Evolutionary conservation across 306 rosid species (phyloP).

Genomic region (Coriaria nepalensis): DNA sequence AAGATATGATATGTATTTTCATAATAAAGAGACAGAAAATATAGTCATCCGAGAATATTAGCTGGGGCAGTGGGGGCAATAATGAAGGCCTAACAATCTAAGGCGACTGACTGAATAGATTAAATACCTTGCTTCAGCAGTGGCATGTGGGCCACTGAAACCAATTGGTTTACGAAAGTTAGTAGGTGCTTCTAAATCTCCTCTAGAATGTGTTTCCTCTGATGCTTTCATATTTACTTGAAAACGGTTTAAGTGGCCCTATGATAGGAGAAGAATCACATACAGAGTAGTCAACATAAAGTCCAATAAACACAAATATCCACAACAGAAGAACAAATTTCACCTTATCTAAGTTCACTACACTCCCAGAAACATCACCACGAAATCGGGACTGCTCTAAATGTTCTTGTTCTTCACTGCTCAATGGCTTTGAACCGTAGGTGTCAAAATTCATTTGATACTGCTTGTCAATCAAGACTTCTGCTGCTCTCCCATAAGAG

Average conservation of each 20-base stretch:
- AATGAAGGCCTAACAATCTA: conserved; percentile 3
- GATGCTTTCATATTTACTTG: conserved; percentile 12
- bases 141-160: conserved; percentile 12
- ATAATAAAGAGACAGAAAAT: not conserved
- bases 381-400: conserved; percentile 18
- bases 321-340: conserved; percentile 1
- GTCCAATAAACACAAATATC: not conserved
- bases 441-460: conserved; percentile 19
- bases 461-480: conserved; percentile 23
- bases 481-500: conserved; percentile 20
- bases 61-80: not conserved
- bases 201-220: conserved; percentile 11
- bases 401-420: conserved; percentile 17
- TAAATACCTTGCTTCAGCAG: conserved; percentile 30
- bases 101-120: conserved; percentile 1
- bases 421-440: conserved; percentile 15
- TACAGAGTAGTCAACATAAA: too few relatives aligned
- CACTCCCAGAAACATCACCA: conserved; percentile 14
- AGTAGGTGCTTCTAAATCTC: conserved; percentile 21
- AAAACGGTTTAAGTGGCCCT: conserved; percentile 17
- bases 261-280: not conserved
- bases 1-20: not conserved
- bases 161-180: conserved; percentile 17
- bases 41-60: not conserved
- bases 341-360: conserved; percentile 25